A percentile compares a stretch with the other conserved stretches of the same genome.
Conservation (phyloP, 768 basidiomycete species). For the Rhodotorula taiwanensis region DNA sequence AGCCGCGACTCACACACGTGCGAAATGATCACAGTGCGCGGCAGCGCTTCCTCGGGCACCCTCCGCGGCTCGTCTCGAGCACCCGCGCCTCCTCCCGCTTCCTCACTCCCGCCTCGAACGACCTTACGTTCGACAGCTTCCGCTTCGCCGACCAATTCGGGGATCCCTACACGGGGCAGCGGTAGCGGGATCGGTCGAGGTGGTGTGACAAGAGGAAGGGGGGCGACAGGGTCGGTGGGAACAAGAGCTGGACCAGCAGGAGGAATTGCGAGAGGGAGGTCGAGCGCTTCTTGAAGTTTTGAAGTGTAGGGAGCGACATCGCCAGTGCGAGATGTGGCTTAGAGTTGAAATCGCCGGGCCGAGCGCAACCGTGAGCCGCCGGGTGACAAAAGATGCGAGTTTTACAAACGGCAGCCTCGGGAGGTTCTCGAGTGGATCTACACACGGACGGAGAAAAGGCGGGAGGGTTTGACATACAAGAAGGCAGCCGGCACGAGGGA, state of each 20-base stretch:
- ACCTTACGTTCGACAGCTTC: background rate
- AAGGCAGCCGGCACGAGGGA: too few species aligned
- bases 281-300: too few species aligned
- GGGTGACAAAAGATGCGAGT: too few species aligned
- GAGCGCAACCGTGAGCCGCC: too few species aligned
- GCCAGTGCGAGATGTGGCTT: too few species aligned
- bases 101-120: background rate
- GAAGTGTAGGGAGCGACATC: too few species aligned
- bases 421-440: too few species aligned
- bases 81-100: background rate
- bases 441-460: too few species aligned
- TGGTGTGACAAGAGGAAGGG: slow-evolving; percentile 6
- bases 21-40: background rate
- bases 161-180: slow-evolving; percentile 16
- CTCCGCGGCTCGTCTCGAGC: background rate
- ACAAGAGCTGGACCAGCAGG: background rate
- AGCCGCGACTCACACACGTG: background rate
- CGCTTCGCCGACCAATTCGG: slow-evolving; percentile 1
- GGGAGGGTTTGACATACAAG: too few species aligned
- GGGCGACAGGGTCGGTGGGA: background rate
- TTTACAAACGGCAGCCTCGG: too few species aligned
- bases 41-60: background rate
- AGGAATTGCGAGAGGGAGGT: background rate
- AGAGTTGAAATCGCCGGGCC: too few species aligned
- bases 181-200: slow-evolving; percentile 11